Conservation (phyloP, 2,329 filamentous ascomycete species). For the Chalaropsis ovoidea region DNA sequence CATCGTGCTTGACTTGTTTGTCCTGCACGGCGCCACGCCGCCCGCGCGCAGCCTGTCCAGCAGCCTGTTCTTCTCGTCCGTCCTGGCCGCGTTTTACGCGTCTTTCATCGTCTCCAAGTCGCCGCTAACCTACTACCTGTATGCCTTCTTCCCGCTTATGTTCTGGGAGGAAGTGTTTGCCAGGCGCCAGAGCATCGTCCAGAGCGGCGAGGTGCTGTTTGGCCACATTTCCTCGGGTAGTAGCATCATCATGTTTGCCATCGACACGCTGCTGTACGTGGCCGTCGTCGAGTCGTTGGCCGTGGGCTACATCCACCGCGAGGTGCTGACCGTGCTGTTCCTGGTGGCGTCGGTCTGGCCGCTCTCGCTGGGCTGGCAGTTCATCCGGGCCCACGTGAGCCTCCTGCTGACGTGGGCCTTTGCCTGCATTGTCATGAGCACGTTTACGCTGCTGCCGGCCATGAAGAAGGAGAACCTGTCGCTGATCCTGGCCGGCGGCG, state of each 20-base stretch:
- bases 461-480: constrained; percentile 70
- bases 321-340: constrained; percentile 76
- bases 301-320: constrained; percentile 80
- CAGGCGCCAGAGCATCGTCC: constrained; percentile 55
- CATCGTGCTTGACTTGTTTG: constrained; percentile 78
- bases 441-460: constrained; percentile 79
- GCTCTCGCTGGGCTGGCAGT: constrained; percentile 57
- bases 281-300: constrained; percentile 75
- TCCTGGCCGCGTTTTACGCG: constrained; percentile 65
- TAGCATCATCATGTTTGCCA: constrained; percentile 46
- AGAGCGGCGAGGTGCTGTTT: constrained; percentile 60
- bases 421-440: constrained; percentile 74
- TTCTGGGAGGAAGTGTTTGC: constrained; percentile 97
- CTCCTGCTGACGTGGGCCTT: constrained; percentile 62
- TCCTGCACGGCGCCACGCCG: constrained; percentile 60
- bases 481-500: constrained; percentile 64
- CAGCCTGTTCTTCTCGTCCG: constrained; percentile 59
- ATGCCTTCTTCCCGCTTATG: constrained; percentile 80
- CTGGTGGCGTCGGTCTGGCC: constrained; percentile 71
- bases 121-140: constrained; percentile 75
- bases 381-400: constrained; percentile 55
- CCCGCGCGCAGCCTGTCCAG: constrained; percentile 52
- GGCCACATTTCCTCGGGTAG: constrained; percentile 53
- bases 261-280: constrained; percentile 60
- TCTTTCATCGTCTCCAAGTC: constrained; percentile 72